phyloP scores from a whole-genome alignment of 1,139 yeast species.

The Candida sp. region DNA sequence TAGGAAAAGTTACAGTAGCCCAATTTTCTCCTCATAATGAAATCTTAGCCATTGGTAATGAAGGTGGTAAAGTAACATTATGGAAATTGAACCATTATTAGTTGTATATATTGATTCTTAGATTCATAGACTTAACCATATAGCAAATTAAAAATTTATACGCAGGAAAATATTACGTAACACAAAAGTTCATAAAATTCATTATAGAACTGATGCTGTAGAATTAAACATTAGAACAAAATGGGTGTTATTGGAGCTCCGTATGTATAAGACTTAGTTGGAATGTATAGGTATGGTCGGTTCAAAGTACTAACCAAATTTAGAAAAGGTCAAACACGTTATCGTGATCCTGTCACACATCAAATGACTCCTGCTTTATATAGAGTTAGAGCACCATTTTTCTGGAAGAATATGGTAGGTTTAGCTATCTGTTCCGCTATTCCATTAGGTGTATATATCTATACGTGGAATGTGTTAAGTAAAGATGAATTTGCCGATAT shows the following conservation, averaged over 20 bases:
- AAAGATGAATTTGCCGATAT: conserved; percentile 86
- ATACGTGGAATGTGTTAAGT: conserved; percentile 69
- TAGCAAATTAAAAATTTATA: not conserved
- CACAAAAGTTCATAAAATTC: not conserved
- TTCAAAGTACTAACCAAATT: conserved; percentile 10
- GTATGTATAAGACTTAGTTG: conserved; percentile 7
- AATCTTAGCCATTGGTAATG: conserved; percentile 87
- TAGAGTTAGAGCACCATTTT: conserved; percentile 84
- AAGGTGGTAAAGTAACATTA: conserved; percentile 83
- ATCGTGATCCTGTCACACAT: conserved; percentile 74
- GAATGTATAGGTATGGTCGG: not conserved
- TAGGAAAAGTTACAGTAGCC: conserved; percentile 87
- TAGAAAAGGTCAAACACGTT: conserved; percentile 35
- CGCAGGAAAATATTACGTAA: not conserved
- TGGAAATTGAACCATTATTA: conserved; percentile 86
- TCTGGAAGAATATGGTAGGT: conserved; percentile 68
- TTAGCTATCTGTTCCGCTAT: conserved; percentile 57
- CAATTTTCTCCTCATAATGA: conserved; percentile 80
- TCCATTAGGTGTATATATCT: conserved; percentile 67
- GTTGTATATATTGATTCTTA: not conserved
- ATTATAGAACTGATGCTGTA: not conserved
- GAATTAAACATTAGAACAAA: not conserved
- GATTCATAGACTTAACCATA: not conserved
- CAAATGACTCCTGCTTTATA: conserved; percentile 94
- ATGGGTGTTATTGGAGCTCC: conserved; percentile 13